Percentiles rank a stretch among this genome's conserved stretches.
These are phyloP conservation scores for Trichoderma lentiforme DNA, from an alignment of 2,329 filamentous ascomycete species.

Conservation along the genomic window DNA sequence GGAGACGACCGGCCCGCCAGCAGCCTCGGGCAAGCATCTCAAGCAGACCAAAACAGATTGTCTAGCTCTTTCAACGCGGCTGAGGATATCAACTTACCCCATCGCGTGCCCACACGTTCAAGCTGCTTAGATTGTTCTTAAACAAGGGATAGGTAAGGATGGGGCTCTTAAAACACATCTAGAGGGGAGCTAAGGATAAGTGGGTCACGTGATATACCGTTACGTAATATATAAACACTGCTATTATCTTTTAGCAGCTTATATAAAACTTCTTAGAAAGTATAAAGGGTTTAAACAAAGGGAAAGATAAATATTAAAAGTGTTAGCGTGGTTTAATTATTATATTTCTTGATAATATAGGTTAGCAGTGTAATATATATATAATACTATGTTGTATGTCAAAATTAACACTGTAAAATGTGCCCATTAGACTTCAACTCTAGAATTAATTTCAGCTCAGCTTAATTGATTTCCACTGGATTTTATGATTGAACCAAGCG, in stretches of 20 bases:
- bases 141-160: background rate
- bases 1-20: background rate
- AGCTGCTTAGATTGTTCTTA: background rate
- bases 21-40: constrained; percentile 4
- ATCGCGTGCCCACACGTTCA: constrained; percentile 16
- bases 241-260: background rate
- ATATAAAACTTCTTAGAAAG: background rate
- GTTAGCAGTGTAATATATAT: background rate
- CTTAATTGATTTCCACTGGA: background rate
- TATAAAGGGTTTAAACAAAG: background rate
- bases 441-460: background rate
- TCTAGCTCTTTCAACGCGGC: background rate
- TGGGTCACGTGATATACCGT: background rate
- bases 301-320: background rate
- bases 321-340: background rate
- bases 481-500: background rate
- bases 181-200: background rate
- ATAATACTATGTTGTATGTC: background rate
- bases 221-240: background rate
- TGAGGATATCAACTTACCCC: constrained; percentile 14
- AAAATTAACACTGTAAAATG: background rate
- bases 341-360: background rate
- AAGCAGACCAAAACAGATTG: background rate
- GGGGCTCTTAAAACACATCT: background rate
- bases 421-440: background rate